Conservation (phyloP, 768 basidiomycete genomes). For the Lyophyllum semitale region DNA sequence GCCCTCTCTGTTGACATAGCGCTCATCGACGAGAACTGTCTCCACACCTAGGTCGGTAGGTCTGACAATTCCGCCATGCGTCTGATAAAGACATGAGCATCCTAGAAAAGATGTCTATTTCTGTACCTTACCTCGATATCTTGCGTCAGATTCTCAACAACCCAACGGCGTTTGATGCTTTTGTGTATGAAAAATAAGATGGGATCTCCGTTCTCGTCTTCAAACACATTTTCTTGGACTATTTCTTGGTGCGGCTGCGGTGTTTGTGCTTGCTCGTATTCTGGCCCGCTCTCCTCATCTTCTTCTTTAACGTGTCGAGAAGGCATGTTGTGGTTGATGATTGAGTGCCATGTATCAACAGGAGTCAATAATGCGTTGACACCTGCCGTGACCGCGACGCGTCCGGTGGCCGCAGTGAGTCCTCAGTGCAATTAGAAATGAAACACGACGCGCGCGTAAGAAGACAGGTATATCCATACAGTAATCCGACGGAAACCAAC, state of each 20-base stretch:
- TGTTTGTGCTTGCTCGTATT: background rate
- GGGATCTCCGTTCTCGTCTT: constrained; percentile 23
- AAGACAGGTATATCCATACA: no score
- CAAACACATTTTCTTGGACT: constrained; percentile 17
- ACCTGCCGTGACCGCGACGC: no score
- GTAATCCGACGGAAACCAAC: no score
- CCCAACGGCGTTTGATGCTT: constrained; percentile 24
- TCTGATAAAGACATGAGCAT: constrained; percentile 2
- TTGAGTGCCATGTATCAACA: background rate
- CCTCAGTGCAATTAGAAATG: no score
- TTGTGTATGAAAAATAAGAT: constrained; percentile 36
- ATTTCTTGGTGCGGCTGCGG: background rate
- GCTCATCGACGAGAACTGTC: constrained; percentile 25
- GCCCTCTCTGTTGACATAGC: constrained; percentile 4
- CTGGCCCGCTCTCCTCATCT: constrained; percentile 14
- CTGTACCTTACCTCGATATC: constrained; percentile 36
- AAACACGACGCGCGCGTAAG: no score
- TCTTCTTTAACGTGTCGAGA: background rate
- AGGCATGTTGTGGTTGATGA: background rate
- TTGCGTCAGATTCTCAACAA: constrained; percentile 18
- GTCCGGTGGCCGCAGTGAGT: no score
- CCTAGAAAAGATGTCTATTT: background rate
- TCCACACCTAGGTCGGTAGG: constrained; percentile 15
- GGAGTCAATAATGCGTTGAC: background rate
- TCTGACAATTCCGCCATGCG: constrained; percentile 21